A percentile compares a stretch with the other conserved stretches of the same genome.
These are phyloP conservation scores for Suillus variegatus DNA, from an alignment of 768 basidiomycete species.

Conservation along the genomic window DNA sequence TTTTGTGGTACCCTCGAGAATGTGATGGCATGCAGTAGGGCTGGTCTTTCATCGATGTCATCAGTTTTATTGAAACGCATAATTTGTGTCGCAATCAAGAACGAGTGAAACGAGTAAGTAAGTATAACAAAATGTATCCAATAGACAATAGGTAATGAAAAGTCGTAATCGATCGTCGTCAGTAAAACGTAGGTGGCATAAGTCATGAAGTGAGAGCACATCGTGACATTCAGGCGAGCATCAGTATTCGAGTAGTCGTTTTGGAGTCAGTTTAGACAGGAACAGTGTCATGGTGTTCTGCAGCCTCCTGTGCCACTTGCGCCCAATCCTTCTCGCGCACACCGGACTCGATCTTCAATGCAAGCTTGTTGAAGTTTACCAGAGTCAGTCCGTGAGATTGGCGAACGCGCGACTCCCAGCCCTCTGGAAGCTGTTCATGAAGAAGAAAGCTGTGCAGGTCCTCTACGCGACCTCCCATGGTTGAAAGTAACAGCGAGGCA, in stretches of 20 bases:
- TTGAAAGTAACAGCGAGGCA: neutral
- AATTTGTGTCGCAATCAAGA: neutral
- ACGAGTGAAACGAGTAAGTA: neutral
- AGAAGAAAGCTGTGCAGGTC: neutral
- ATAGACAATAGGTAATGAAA: neutral
- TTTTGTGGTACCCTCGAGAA: neutral
- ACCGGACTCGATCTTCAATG: neutral
- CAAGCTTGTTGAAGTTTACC: neutral
- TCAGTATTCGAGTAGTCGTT: neutral
- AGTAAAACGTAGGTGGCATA: neutral
- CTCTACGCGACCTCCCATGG: neutral
- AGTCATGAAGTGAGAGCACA: neutral
- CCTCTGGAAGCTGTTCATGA: neutral
- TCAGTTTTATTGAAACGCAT: neutral
- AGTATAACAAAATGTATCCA: neutral
- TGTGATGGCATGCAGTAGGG: neutral
- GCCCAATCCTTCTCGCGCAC: slow-evolving; percentile 1
- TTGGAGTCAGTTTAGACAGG: neutral
- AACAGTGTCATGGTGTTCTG: neutral
- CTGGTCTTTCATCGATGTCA: neutral
- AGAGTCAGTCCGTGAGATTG: neutral
- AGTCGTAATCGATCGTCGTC: neutral
- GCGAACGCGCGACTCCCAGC: neutral
- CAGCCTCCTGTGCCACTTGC: neutral
- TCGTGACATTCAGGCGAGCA: neutral